phyloP scores from a whole-genome alignment of 495 filamentous ascomycete species.

The Tuber magnatum region DNA sequence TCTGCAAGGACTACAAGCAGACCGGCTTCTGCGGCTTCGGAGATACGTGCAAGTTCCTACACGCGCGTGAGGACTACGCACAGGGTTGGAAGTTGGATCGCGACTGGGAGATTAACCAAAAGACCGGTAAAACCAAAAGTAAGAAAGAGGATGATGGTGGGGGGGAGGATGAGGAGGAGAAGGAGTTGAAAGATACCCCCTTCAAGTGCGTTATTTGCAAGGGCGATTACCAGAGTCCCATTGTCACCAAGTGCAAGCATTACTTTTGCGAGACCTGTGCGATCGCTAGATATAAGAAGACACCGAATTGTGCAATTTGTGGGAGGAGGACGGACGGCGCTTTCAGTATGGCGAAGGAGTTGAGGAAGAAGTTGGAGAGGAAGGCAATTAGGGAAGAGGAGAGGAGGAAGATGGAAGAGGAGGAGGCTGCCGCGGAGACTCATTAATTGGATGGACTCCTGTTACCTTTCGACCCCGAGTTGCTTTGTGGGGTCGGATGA shows the following conservation, averaged over 20 bases:
- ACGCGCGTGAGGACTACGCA: constrained; percentile 79
- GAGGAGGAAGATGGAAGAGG: constrained; percentile 63
- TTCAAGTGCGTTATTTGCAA: constrained; percentile 94
- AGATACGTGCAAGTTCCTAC: constrained; percentile 79
- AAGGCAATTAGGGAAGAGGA: constrained; percentile 66
- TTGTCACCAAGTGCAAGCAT: constrained; percentile 85
- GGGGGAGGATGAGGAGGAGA: constrained; percentile 65
- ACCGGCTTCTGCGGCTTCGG: constrained; percentile 80
- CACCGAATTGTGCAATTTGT: constrained; percentile 78
- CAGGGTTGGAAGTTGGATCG: constrained; percentile 91
- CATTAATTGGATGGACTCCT: constrained; percentile 8
- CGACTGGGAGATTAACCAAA: constrained; percentile 82
- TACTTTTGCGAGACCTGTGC: constrained; percentile 94
- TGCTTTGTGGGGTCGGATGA: not conserved
- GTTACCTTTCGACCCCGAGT: not conserved
- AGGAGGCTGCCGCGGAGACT: constrained; percentile 54
- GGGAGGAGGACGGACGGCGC: constrained; percentile 76
- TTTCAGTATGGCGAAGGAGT: constrained; percentile 78
- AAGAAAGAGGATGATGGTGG: constrained; percentile 44
- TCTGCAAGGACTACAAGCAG: constrained; percentile 92
- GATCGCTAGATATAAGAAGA: constrained; percentile 67
- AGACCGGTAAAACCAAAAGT: constrained; percentile 59
- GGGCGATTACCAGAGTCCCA: constrained; percentile 68
- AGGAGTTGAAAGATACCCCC: constrained; percentile 75
- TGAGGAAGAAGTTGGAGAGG: constrained; percentile 73